Evolutionary conservation across 2,329 filamentous ascomycete genomes (phyloP), one percentile per base, ranked within the genome.

Genomic region (Colletotrichum aenigma): DNA sequence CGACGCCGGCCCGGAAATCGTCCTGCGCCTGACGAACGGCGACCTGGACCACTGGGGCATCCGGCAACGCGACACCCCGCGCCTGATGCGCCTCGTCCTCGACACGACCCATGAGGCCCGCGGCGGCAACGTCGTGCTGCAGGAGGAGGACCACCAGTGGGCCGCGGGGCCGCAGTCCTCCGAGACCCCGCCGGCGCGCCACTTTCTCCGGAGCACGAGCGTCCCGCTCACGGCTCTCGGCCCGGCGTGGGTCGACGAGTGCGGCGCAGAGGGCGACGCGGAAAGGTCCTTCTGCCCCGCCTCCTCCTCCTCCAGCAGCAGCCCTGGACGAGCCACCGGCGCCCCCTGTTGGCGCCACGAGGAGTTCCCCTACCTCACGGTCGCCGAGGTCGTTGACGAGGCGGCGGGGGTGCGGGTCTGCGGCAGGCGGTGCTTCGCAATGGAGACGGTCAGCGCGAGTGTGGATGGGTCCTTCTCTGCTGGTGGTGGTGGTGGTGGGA

Each of bases 271-370:
- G 56, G 85, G 85, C 52, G 83, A 86, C 65, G 81, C 85, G 8
- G 61, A 70, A 81, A 83, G 78, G 71, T 90, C 83, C 83, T 90
- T 81, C 83, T 86, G 79, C 83, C 66, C 48, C 66, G 78, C 77
- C 36, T 36, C 38, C 38, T 36, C 38, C 38, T 21, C 43, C n/a
- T 48, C 43, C 43, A 48, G 18, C 43, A 21, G 6, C 43, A 48
- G 6, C n/a, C n/a, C 10, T 48, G 43, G n/a, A 21, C 43, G 43
- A 48, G 43, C 43, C 43, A 10, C n/a, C 43, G n/a, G 79, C 66
- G 85, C 86, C 16, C 88, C 89, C 4, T 91, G 89, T 81, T 91
- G 89, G 89, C 86, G 89, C 21, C 89, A 91, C 80, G 86, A 90
- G 78, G 86, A 88, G 74, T 90, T 89, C 69, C 89, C 89, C 0